Conservation (phyloP, 306 rosid genomes). For the Cicer chorassanicum region DNA sequence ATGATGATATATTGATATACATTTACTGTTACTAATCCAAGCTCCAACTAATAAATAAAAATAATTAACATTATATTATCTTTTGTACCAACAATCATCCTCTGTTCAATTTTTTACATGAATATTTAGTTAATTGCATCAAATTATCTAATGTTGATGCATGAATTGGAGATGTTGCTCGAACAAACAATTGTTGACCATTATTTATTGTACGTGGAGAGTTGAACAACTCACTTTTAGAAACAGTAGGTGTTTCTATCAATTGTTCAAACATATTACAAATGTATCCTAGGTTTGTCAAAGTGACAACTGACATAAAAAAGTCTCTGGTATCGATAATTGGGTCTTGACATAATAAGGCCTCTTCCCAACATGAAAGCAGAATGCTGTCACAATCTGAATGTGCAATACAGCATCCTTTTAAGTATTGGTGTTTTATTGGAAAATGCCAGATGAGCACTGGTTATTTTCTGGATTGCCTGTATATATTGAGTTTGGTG, state of each 20-base stretch:
- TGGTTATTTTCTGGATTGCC: too few relatives aligned
- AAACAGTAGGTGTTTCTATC: conserved; percentile 31
- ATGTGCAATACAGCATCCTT: not conserved
- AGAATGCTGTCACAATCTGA: conserved; percentile 14
- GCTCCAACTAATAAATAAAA: conserved; percentile 6
- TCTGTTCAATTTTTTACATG: conserved; percentile 1
- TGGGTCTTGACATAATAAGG: conserved; percentile 10
- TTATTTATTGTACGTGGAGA: conserved; percentile 18
- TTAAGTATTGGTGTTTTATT: not conserved
- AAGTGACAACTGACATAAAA: not conserved
- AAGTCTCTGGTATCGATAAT: conserved; percentile 12
- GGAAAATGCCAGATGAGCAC: too few relatives aligned
- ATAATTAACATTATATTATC: not conserved
- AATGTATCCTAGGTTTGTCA: conserved; percentile 23
- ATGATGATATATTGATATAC: conserved; percentile 22
- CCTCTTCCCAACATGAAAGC: conserved; percentile 1
- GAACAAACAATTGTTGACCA: not conserved
- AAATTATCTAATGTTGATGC: conserved; percentile 16
- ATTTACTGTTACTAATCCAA: conserved; percentile 4
- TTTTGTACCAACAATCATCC: conserved; percentile 5
- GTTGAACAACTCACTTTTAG: conserved; percentile 7
- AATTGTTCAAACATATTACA: not conserved
- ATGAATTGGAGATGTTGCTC: not conserved
- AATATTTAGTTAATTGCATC: not conserved
- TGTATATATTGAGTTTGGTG: too few relatives aligned